Evolutionary conservation across 2,329 filamentous ascomycete genomes (phyloP).

Genomic region (Myriangium duriaei): DNA sequence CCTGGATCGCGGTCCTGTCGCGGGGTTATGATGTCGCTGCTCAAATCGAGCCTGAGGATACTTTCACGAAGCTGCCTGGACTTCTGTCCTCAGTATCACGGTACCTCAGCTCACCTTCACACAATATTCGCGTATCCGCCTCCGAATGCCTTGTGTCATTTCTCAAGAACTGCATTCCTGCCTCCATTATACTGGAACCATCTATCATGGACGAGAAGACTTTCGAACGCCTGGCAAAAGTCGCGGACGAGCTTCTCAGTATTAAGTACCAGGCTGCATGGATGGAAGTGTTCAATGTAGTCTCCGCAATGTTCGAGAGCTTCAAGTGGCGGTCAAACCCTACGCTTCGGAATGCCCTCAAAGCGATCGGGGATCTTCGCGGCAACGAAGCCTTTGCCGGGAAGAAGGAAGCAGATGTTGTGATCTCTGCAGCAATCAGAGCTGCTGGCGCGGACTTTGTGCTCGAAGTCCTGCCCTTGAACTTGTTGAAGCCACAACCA

Average conservation of each 20-base stretch:
- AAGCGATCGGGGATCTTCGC: constrained; percentile 73
- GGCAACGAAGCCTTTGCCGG: constrained; percentile 78
- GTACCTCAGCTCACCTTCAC: constrained; percentile 75
- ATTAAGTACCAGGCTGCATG: constrained; percentile 90
- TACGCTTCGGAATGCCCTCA: constrained; percentile 62
- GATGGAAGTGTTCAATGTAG: constrained; percentile 85
- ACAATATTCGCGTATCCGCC: constrained; percentile 88
- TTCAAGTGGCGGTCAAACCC: constrained; percentile 76
- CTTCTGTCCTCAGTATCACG: constrained; percentile 67
- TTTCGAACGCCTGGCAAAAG: constrained; percentile 65
- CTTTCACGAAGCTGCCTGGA: constrained; percentile 78
- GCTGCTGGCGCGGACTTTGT: constrained; percentile 84
- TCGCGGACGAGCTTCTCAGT: constrained; percentile 61
- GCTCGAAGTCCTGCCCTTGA: constrained; percentile 70
- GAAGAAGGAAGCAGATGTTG: constrained; percentile 88
- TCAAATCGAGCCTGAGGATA: constrained; percentile 78
- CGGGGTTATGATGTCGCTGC: constrained; percentile 88
- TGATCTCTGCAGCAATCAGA: constrained; percentile 75
- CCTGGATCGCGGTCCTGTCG: constrained; percentile 93
- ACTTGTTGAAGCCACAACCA: constrained; percentile 63
- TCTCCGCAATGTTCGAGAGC: constrained; percentile 75
- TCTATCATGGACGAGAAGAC: constrained; percentile 88
- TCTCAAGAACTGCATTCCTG: constrained; percentile 76
- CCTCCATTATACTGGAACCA: constrained; percentile 70
- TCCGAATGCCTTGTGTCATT: constrained; percentile 93